Evolutionary conservation across 257 asterid genomes (phyloP).

Genomic region (Solanum corneliomulleri): DNA sequence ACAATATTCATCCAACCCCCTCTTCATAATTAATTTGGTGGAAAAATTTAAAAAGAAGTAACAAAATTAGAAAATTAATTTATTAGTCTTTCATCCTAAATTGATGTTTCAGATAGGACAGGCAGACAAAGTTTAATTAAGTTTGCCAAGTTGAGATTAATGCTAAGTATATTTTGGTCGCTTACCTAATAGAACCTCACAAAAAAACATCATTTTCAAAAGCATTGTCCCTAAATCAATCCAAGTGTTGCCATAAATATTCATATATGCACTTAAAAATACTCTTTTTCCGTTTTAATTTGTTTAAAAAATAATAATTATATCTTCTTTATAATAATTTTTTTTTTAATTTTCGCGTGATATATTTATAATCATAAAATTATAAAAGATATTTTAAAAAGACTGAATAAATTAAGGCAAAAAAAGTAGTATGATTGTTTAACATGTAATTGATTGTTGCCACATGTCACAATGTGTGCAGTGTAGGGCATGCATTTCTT

Average conservation of each 20-base stretch:
- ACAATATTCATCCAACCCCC: too few species aligned
- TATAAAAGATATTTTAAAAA: too few species aligned
- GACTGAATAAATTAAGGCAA: too few species aligned
- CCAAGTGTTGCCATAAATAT: background rate
- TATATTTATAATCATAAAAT: too few species aligned
- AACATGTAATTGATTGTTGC: background rate
- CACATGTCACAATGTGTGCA: background rate
- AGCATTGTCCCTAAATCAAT: background rate
- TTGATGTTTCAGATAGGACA: background rate
- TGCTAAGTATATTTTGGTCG: conserved; percentile 12
- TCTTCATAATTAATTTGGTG: background rate
- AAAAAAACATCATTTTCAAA: background rate
- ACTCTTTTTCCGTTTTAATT: background rate
- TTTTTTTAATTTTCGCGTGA: too few species aligned
- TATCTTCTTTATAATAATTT: too few species aligned
- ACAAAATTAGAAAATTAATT: background rate
- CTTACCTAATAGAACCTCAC: conserved; percentile 13
- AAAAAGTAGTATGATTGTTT: background rate
- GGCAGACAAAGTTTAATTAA: background rate
- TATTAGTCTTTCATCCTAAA: background rate
- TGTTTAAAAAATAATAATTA: too few species aligned
- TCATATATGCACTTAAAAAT: background rate
- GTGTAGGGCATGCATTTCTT: background rate
- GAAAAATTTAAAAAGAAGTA: background rate
- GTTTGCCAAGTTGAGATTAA: background rate